These are phyloP conservation scores for Aspergillus felis DNA, from an alignment of 2,329 filamentous ascomycete genomes.

Conservation along the genomic window DNA sequence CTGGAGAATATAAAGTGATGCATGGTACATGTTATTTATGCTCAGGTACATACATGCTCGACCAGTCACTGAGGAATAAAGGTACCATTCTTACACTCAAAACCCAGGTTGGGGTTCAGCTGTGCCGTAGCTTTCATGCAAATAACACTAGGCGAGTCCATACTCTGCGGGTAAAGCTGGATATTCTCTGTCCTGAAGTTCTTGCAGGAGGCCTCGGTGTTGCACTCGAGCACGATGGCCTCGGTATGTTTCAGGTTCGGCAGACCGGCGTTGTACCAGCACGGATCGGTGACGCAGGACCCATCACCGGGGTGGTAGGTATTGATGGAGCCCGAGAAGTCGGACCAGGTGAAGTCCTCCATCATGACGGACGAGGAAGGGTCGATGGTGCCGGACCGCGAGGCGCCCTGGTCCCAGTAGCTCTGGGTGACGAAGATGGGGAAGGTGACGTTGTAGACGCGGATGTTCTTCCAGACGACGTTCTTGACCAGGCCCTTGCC, in stretches of 20 bases:
- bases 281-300: conserved; percentile 41
- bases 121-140: conserved; percentile 33
- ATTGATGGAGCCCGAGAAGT: conserved; percentile 43
- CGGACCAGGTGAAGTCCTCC: conserved; percentile 41
- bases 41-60: neutral
- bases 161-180: conserved; percentile 29
- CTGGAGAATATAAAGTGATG: neutral
- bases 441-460: conserved; percentile 43
- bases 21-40: neutral
- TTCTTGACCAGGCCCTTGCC: conserved; percentile 42
- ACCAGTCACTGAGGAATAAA: conserved; percentile 12
- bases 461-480: conserved; percentile 44
- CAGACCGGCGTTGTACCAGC: conserved; percentile 43
- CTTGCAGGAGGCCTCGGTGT: conserved; percentile 37
- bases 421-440: conserved; percentile 47
- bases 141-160: conserved; percentile 27
- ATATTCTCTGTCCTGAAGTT: conserved; percentile 33
- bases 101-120: conserved; percentile 33
- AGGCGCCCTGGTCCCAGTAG: conserved; percentile 40
- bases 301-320: conserved; percentile 42
- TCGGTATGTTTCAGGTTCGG: conserved; percentile 39
- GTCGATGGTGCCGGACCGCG: conserved; percentile 28
- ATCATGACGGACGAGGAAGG: conserved; percentile 39
- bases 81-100: conserved; percentile 35
- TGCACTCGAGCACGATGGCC: conserved; percentile 42